Evolutionary conservation across 1,139 yeast species (phyloP).

Genomic region (Pichia sorboxylosa): DNA sequence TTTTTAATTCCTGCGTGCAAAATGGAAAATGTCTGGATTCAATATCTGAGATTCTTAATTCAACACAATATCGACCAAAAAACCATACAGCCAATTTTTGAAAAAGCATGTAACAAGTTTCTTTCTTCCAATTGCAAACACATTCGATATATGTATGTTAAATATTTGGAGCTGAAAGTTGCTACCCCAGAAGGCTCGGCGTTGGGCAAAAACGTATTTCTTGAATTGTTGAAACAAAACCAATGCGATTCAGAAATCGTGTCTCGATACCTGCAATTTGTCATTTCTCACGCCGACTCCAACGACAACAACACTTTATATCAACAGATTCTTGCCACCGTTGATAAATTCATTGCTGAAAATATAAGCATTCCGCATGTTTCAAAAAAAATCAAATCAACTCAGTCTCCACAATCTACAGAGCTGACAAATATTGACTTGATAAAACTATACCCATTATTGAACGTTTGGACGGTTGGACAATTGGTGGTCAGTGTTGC

Average conservation of each 20-base stretch:
- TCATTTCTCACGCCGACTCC: conserved; percentile 2
- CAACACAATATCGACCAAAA: conserved; percentile 16
- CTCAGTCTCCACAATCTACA: background rate
- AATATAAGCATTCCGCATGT: conserved; percentile 6
- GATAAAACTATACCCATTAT: conserved; percentile 8
- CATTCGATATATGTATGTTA: conserved; percentile 33
- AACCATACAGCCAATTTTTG: conserved; percentile 26
- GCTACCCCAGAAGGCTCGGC: too few relatives aligned
- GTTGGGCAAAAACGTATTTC: conserved; percentile 13
- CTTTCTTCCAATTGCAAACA: conserved; percentile 32
- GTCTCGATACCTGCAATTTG: conserved; percentile 12
- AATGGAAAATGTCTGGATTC: conserved; percentile 43
- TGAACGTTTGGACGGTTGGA: conserved; percentile 26
- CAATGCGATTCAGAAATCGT: conserved; percentile 15
- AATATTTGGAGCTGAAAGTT: conserved; percentile 21
- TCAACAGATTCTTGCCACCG: conserved; percentile 9
- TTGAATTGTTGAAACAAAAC: conserved; percentile 9
- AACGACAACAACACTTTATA: conserved; percentile 1
- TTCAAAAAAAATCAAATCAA: conserved; percentile 6
- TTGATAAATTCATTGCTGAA: conserved; percentile 9
- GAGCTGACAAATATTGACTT: conserved; percentile 9
- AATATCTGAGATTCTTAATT: conserved; percentile 37
- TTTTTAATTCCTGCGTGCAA: conserved; percentile 47
- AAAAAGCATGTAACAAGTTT: conserved; percentile 33
- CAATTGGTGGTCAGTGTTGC: conserved; percentile 29